A percentile compares a stretch with the other conserved stretches of the same genome.
Evolutionary conservation across 1,284 basidiomycete genomes (phyloP).

Genomic region (Laetiporus sulphureus): DNA sequence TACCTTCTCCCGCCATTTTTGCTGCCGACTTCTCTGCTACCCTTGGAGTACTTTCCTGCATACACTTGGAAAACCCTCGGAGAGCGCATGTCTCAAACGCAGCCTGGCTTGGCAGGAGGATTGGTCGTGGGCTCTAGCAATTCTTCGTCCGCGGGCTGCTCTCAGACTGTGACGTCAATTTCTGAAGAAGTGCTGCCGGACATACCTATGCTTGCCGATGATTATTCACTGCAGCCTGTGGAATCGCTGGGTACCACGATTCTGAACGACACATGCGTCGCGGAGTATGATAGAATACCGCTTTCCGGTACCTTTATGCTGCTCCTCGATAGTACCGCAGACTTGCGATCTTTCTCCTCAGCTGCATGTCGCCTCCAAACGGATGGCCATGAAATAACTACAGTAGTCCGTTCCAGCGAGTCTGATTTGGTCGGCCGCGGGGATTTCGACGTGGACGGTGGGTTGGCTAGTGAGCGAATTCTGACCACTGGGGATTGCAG

Average conservation of each 20-base stretch:
- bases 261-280: background rate
- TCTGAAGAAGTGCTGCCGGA: too few relatives aligned
- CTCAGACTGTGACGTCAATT: too few relatives aligned
- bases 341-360: conserved; percentile 35
- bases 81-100: conserved; percentile 22
- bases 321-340: conserved; percentile 31
- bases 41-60: too few relatives aligned
- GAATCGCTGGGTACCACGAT: too few relatives aligned
- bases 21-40: conserved; percentile 33
- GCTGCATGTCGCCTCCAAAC: conserved; percentile 39
- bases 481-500: conserved; percentile 19
- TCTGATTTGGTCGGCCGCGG: conserved; percentile 1
- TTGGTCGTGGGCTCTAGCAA: conserved; percentile 21
- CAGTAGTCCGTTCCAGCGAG: conserved; percentile 26
- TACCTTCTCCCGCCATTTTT: conserved; percentile 56
- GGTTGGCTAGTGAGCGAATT: background rate
- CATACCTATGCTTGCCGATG: too few relatives aligned
- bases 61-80: conserved; percentile 46
- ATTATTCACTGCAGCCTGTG: too few relatives aligned
- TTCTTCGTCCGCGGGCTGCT: conserved; percentile 18
- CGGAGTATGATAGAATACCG: background rate
- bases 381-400: conserved; percentile 28
- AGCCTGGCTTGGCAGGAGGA: conserved; percentile 24
- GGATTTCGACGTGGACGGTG: conserved; percentile 1
- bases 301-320: conserved; percentile 26